Evolutionary conservation across 148 eudicot genomes (phyloP).

Genomic region (Amaranthus cruentus): DNA sequence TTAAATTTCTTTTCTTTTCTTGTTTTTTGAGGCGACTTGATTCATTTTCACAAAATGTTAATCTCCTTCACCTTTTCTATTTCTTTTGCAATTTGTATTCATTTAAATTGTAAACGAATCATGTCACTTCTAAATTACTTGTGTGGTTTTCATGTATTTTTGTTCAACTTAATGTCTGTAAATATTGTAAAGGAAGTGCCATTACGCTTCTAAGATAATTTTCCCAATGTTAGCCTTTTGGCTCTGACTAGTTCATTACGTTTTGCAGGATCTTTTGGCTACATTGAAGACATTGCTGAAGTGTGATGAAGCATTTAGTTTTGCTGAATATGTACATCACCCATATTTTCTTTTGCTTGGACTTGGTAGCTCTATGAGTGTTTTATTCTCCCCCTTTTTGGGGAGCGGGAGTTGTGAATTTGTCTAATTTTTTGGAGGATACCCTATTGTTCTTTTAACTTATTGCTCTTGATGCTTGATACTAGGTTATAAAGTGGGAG

Average conservation of each 20-base stretch:
- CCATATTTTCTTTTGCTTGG: not conserved
- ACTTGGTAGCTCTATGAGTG: not conserved
- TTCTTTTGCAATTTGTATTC: not conserved
- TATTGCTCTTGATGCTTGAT: slow-evolving; percentile 1
- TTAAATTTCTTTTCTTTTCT: not conserved
- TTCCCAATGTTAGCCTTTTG: not conserved
- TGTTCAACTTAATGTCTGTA: no score
- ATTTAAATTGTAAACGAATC: no score
- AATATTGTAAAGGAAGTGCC: no score
- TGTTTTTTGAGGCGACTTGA: not conserved
- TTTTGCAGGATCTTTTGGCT: slow-evolving; percentile 61
- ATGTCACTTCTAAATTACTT: no score
- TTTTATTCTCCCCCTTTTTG: not conserved
- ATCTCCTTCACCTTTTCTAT: not conserved
- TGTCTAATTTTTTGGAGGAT: not conserved
- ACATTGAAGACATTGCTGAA: slow-evolving; percentile 55
- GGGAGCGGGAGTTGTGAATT: not conserved
- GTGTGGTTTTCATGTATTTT: no score
- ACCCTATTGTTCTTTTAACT: not conserved
- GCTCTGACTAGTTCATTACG: slow-evolving; percentile 14
- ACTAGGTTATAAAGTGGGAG: slow-evolving; percentile 73
- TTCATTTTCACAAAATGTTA: not conserved
- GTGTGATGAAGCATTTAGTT: slow-evolving; percentile 72
- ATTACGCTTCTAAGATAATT: not conserved
- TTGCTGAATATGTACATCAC: slow-evolving; percentile 66